Evolutionary conservation across 208 protist species (phyloP).

Genomic region (Trypanosoma melophagium): DNA sequence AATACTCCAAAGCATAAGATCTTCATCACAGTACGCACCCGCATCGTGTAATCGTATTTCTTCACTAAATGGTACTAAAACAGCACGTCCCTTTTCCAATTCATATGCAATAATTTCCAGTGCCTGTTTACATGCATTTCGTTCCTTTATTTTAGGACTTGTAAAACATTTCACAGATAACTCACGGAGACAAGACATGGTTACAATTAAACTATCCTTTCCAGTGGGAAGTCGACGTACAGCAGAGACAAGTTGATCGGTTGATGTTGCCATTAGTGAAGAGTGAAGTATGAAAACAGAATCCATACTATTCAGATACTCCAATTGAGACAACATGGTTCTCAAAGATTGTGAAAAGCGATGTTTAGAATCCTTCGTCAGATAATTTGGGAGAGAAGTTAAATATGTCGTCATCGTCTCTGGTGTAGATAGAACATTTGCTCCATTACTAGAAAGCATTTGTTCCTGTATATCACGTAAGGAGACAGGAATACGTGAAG

Average conservation of each 20-base stretch:
- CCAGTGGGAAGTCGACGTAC: conserved; percentile 64
- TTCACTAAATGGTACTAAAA: conserved; percentile 69
- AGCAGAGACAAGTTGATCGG: conserved; percentile 52
- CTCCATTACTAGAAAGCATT: conserved; percentile 17
- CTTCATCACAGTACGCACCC: conserved; percentile 81
- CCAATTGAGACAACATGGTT: conserved; percentile 52
- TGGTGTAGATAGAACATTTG: conserved; percentile 16
- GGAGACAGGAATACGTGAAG: conserved; percentile 10
- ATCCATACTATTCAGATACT: conserved; percentile 56
- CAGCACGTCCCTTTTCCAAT: conserved; percentile 57
- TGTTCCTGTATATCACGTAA: conserved; percentile 26
- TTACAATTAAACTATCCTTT: conserved; percentile 78
- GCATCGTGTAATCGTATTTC: conserved; percentile 83
- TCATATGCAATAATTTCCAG: conserved; percentile 75
- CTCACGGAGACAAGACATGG: conserved; percentile 53
- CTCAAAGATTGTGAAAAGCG: conserved; percentile 42
- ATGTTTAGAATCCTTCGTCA: neutral
- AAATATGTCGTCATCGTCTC: conserved; percentile 9
- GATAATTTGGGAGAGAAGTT: conserved; percentile 1
- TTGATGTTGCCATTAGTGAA: conserved; percentile 41
- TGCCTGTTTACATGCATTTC: conserved; percentile 36
- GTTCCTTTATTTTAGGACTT: conserved; percentile 32
- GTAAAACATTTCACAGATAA: conserved; percentile 39
- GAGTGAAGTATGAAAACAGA: conserved; percentile 82
- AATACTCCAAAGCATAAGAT: conserved; percentile 86